phyloP scores from a whole-genome alignment of 805 yeast species.

The Saturnispora halmiae region DNA sequence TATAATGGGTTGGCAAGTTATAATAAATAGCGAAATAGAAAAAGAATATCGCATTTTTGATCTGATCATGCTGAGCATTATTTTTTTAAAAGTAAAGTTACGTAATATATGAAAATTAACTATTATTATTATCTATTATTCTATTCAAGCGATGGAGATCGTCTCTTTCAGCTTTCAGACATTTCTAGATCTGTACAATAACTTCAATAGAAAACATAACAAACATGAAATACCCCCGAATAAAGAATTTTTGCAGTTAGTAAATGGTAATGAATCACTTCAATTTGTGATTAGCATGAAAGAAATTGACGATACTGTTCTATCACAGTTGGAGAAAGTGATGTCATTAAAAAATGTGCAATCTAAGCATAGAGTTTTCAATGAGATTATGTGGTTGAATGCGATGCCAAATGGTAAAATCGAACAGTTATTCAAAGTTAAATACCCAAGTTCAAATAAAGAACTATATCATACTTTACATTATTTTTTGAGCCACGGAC shows the following conservation, averaged over 20 bases:
- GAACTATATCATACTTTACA: slow-evolving; percentile 2
- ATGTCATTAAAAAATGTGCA: slow-evolving; percentile 2
- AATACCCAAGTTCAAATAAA: neutral
- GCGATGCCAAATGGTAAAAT: slow-evolving; percentile 1
- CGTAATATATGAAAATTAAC: too few relatives aligned
- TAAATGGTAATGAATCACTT: neutral
- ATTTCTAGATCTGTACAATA: neutral
- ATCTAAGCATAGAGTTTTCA: slow-evolving; percentile 2
- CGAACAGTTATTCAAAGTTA: slow-evolving; percentile 5
- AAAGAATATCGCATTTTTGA: too few relatives aligned
- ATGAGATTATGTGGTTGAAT: slow-evolving; percentile 2
- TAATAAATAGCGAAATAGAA: too few relatives aligned
- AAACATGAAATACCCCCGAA: neutral
- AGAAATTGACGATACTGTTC: neutral
- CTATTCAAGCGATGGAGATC: neutral
- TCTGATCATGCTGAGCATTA: neutral
- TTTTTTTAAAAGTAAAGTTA: neutral
- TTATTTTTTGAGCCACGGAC: slow-evolving; percentile 6
- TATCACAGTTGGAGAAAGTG: neutral
- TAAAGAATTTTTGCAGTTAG: neutral
- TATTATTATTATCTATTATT: too few relatives aligned
- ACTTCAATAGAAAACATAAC: neutral
- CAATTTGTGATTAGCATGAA: neutral
- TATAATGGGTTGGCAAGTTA: too few relatives aligned
- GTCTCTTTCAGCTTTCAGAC: neutral